phyloP scores from a whole-genome alignment of 805 yeast genomes.

The Candida coquimbonensis region DNA sequence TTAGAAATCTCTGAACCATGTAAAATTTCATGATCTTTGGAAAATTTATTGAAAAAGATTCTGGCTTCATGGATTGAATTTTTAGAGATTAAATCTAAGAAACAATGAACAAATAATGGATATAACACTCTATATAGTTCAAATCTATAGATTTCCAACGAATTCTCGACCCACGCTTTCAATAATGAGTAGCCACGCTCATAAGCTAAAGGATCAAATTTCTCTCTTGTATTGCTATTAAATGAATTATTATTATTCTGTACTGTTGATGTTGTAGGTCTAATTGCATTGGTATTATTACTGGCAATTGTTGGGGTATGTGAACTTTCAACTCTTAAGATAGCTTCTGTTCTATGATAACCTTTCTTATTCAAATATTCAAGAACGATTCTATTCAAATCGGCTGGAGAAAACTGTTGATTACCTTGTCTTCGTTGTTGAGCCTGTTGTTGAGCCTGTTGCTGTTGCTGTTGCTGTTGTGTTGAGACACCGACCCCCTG shows the following conservation, averaged over 20 bases:
- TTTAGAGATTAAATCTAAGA: constrained; percentile 68
- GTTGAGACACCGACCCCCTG: not conserved
- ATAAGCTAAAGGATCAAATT: constrained; percentile 52
- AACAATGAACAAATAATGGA: constrained; percentile 90
- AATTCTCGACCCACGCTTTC: constrained; percentile 83
- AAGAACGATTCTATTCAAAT: constrained; percentile 83
- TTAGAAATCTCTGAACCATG: constrained; percentile 75
- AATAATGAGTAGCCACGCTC: constrained; percentile 75
- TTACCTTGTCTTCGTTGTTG: constrained; percentile 19
- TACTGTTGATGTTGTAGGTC: not conserved
- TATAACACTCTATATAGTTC: constrained; percentile 78
- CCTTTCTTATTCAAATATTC: constrained; percentile 93
- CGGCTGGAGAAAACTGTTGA: constrained; percentile 67
- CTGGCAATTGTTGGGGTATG: constrained; percentile 43
- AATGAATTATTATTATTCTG: not conserved
- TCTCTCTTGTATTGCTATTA: constrained; percentile 7
- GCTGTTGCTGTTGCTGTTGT: constrained; percentile 4
- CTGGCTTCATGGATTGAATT: constrained; percentile 57
- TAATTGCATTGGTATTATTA: constrained; percentile 7
- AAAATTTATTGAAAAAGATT: constrained; percentile 66
- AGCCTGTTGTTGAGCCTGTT: constrained; percentile 1
- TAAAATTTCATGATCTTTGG: constrained; percentile 61
- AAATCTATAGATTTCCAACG: constrained; percentile 85
- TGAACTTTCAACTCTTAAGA: constrained; percentile 80
- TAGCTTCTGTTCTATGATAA: constrained; percentile 88